Conservation (phyloP, 1,284 basidiomycete genomes). For the Ustilago shanxiensis region DNA sequence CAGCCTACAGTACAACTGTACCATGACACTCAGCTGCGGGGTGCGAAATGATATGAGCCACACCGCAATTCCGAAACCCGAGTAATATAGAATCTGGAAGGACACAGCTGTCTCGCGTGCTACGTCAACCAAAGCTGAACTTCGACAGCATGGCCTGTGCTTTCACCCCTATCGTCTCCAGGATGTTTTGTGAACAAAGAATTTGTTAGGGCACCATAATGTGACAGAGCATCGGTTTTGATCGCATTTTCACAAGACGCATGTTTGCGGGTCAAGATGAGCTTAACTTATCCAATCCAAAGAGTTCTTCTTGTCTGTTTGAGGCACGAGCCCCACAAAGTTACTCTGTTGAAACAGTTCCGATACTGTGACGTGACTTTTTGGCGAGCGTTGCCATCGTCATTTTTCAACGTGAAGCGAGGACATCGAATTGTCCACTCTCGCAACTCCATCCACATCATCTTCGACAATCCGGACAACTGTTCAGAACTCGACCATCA, state of each 20-base stretch:
- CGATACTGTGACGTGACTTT: not conserved
- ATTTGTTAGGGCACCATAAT: too few species aligned
- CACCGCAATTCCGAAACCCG: slow-evolving; percentile 34
- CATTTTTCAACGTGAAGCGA: not conserved
- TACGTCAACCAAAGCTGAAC: too few species aligned
- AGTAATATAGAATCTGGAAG: not conserved
- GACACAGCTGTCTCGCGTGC: not conserved
- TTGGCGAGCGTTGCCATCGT: not conserved
- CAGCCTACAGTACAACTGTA: not conserved
- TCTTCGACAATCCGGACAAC: not conserved
- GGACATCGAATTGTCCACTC: not conserved
- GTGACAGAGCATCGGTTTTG: too few species aligned
- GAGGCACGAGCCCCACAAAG: too few species aligned
- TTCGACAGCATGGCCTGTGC: too few species aligned
- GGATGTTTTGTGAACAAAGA: too few species aligned
- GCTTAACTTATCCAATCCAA: not conserved
- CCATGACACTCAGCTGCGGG: too few species aligned
- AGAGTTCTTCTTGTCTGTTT: not conserved
- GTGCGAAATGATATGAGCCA: slow-evolving; percentile 7
- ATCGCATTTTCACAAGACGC: not conserved
- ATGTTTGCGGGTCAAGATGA: not conserved
- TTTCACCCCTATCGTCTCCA: too few species aligned
- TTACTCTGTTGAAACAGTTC: not conserved
- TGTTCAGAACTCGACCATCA: not conserved
- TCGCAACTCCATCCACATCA: not conserved